A percentile compares a stretch with the other conserved stretches of the same genome.
Evolutionary conservation across 2,329 filamentous ascomycete genomes (phyloP).

Genomic region (Diaporthe australafricana): DNA sequence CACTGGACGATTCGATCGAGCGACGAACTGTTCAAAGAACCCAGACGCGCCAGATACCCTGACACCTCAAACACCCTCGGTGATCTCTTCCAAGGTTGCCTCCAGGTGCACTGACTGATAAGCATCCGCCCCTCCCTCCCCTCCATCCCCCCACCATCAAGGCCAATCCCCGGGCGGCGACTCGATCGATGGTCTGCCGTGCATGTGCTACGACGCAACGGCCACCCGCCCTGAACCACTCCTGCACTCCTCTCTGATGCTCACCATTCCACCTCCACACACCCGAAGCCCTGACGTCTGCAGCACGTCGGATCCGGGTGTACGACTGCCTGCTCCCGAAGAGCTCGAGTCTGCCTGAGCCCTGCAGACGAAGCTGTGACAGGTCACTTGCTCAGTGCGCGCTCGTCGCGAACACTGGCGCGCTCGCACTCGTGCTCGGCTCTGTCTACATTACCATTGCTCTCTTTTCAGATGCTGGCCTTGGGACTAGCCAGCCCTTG

Average conservation of each 20-base stretch:
- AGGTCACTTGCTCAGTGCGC: not conserved
- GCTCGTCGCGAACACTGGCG: not conserved
- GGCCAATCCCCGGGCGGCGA: not conserved
- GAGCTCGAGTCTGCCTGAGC: not conserved
- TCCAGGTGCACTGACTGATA: not conserved
- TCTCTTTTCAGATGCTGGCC: too few relatives aligned
- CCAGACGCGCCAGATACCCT: too few relatives aligned
- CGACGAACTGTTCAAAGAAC: not conserved
- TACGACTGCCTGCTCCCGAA: not conserved
- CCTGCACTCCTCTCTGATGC: not conserved
- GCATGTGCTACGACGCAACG: slow-evolving; percentile 10
- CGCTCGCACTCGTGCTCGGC: not conserved
- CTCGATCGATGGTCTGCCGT: not conserved
- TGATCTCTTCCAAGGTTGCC: not conserved
- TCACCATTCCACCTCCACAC: slow-evolving; percentile 4
- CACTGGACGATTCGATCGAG: slow-evolving; percentile 13
- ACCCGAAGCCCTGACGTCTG: not conserved
- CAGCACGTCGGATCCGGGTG: not conserved
- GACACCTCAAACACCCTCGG: too few relatives aligned
- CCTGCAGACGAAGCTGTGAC: slow-evolving; percentile 16
- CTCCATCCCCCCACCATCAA: not conserved
- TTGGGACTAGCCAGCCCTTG: too few relatives aligned
- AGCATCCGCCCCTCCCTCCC: not conserved
- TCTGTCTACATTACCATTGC: too few relatives aligned
- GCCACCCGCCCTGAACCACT: slow-evolving; percentile 9